Base-by-base conservation (phyloP, 345 rosid genomes). In the Zanthoxylum bungeanum region DNA sequence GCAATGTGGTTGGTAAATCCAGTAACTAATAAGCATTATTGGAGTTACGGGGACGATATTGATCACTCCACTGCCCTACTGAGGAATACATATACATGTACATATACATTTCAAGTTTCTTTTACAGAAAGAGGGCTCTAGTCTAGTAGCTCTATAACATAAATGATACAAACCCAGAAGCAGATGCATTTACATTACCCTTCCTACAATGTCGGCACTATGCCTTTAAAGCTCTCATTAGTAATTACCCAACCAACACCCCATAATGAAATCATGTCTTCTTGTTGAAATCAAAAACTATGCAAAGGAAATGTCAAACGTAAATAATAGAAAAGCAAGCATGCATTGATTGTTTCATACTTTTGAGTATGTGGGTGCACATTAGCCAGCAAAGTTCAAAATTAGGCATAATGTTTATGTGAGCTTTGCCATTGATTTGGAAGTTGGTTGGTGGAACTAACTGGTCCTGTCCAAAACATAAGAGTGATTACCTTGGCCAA, bases 391-490 rank as follows among this genome's bases (percentile, higher is more conserved):
- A 51, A 51, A 47, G 22, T 33, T 11, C 11, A 33, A 68, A n/a
- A 25, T 52, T 68, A 25, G 49, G 1, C 37, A 50, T 9, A 30
- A 37, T 22, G 7, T 21, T 27, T n/a, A 30, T 49, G 39, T 0
- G 14, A 47, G 11, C 47, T 34, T 36, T 1, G 60, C 70, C 47
- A 21, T 34, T 34, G 34, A 34, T 12, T 16, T 22, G 19, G 40
- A 5, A 37, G 25, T 37, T 9, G 72, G 63, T 55, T 39, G 72
- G 63, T 56, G n/a, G 16, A 68, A 68, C 40, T 17, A 40, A 53
- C 47, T 52, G 68, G 36, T 28, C 39, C 36, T 30, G 62, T 30
- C 31, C 2, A 3, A 55, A 55, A 25, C 24, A 24, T 11, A 24
- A n/a, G 11, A 47, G 9, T 64, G 9, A 30, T 65, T 30, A 30